These are phyloP conservation scores for Elsinoe fawcettii DNA, from an alignment of 2,329 filamentous ascomycete genomes.

Conservation along the genomic window DNA sequence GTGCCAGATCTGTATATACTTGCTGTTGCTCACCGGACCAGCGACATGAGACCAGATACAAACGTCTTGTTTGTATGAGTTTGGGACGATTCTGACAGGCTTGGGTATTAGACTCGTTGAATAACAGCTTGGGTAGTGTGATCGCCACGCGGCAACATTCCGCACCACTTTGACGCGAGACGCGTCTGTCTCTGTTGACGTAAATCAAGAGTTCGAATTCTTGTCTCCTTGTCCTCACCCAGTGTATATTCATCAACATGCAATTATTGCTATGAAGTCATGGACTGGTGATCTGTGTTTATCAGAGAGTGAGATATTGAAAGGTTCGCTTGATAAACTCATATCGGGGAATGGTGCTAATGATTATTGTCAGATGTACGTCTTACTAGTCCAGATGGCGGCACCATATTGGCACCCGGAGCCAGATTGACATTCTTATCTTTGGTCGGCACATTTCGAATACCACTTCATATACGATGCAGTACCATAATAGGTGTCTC, in stretches of 20 bases:
- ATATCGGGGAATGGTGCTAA: neutral
- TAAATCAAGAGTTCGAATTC: neutral
- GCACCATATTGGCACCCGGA: neutral
- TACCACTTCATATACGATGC: conserved; percentile 35
- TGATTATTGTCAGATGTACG: neutral
- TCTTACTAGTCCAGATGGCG: neutral
- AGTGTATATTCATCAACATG: neutral
- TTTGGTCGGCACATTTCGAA: conserved; percentile 32
- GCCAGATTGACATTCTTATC: conserved; percentile 29
- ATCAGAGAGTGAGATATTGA: neutral
- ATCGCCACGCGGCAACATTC: neutral
- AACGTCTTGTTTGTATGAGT: too few species aligned
- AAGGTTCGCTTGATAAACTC: neutral
- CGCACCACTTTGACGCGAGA: neutral
- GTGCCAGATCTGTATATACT: too few species aligned
- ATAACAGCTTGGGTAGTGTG: too few species aligned
- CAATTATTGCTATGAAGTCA: conserved; percentile 10
- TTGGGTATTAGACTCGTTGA: too few species aligned
- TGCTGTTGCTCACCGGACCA: too few species aligned
- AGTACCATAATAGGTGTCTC: conserved; percentile 34
- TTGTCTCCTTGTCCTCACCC: neutral
- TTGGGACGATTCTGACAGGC: too few species aligned
- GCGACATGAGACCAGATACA: too few species aligned
- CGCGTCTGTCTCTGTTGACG: neutral
- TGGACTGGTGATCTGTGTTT: neutral